phyloP scores from a whole-genome alignment of 2,329 filamentous ascomycete genomes.

The Aspergillus amoenus region DNA sequence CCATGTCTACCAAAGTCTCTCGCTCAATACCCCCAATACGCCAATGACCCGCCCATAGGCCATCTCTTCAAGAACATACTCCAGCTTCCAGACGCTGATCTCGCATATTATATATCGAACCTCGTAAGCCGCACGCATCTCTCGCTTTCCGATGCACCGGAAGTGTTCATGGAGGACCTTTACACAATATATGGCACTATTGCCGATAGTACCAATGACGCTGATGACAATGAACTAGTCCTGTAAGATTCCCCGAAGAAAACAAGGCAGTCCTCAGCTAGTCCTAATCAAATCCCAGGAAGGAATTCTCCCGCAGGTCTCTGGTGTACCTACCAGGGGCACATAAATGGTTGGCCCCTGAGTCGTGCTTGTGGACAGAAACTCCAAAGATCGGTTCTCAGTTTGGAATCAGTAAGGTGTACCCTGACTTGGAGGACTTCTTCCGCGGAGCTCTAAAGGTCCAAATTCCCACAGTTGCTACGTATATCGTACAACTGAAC shows the following conservation, averaged over 20 bases:
- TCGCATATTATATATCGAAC: neutral
- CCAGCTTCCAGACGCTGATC: neutral
- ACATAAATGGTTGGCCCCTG: neutral
- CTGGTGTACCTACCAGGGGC: neutral
- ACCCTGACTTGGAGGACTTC: constrained; percentile 3
- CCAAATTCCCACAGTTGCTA: neutral
- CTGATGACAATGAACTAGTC: neutral
- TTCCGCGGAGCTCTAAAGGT: neutral
- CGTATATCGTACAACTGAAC: constrained; percentile 1
- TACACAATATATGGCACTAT: neutral
- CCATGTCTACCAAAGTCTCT: neutral
- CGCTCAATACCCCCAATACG: neutral
- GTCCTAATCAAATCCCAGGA: neutral
- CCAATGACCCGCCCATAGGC: neutral
- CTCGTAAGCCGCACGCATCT: no score
- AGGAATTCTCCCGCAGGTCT: neutral
- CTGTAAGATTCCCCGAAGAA: neutral
- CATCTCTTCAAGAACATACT: neutral
- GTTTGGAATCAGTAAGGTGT: neutral
- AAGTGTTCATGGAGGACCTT: neutral
- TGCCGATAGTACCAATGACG: neutral
- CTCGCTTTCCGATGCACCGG: neutral
- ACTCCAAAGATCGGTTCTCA: neutral
- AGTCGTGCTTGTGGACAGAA: constrained; percentile 1
- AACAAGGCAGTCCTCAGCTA: no score